Conservation (phyloP, 139 green algal species). For the Zygnema circumcarinatum region DNA sequence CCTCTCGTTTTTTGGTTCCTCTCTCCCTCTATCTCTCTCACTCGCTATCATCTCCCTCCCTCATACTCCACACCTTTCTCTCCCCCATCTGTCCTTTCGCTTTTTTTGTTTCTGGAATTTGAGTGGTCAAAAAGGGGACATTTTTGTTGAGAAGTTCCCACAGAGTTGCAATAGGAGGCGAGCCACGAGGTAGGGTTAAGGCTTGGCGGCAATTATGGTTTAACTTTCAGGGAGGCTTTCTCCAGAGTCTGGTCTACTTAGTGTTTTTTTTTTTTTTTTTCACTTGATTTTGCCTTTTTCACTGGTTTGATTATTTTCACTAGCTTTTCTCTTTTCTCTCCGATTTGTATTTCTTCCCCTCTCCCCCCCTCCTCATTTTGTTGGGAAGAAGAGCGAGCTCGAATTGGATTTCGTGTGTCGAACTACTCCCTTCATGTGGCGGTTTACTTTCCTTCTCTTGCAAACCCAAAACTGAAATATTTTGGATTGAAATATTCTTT, state of each 20-base stretch:
- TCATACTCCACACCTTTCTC: too few relatives aligned
- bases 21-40: too few relatives aligned
- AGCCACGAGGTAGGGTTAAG: not conserved
- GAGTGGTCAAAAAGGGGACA: not conserved
- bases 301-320: not conserved
- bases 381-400: not conserved
- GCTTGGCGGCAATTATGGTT: not conserved
- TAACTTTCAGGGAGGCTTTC: not conserved
- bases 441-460: not conserved
- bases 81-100: not conserved
- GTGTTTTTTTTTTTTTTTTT: not conserved
- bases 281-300: not conserved
- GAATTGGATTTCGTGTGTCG: not conserved
- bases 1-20: too few relatives aligned
- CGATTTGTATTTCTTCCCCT: too few relatives aligned
- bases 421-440: not conserved
- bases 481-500: not conserved
- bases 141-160: not conserved
- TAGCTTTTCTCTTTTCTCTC: too few relatives aligned
- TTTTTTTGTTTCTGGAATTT: not conserved
- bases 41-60: too few relatives aligned
- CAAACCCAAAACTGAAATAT: not conserved
- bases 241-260: too few relatives aligned
- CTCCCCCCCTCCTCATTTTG: too few relatives aligned
- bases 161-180: not conserved